Evolutionary conservation across 257 asterid genomes (phyloP), one percentile per base, ranked within the genome.

Genomic region (Catharanthus roseus): DNA sequence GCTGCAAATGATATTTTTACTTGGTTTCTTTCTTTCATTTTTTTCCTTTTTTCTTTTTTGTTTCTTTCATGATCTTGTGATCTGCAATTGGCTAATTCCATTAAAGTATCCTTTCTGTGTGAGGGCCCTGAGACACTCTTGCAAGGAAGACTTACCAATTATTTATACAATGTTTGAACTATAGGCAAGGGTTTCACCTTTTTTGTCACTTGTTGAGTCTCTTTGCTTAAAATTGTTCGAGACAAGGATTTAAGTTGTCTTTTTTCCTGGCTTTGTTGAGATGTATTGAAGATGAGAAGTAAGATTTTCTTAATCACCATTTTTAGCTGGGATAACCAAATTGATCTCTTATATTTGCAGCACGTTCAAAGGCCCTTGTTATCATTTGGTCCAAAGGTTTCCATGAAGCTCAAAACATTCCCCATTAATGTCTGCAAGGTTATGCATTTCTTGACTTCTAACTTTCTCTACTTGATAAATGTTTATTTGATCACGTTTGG

Each of bases 341-440:
- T 71, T 47, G 36, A 45, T 62, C 15, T 42, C 28, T 71, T 75
- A 55, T 77, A 65, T 83, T 69, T 84, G 86, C 89, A 93, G 97
- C 99, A 91, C 80, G 95, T 93, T 74, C 99, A 91, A 74, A 92
- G 97, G 61, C 96, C 96, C 41, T 78, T 91, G 74, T 86, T 87
- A 73, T 93, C 96, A 10, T 93, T 93, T 84, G 97, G 99, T 61
- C 99, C 99, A 2, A 91, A 91, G 79, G 86, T 93, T 75, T 86
- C 96, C 80, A 79, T 84, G 86, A 86, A 88, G 81, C 96, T 91
- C 65, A 82, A 82, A 77, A 89, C 99, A 7, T 69, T 75, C 79
- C 96, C 99, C 3, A 78, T 86, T 66, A 85, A 88, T 82, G 93
- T 91, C 73, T 87, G 86, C 86, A 93, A 93, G 99, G 98, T 93